A percentile compares a stretch with the other conserved stretches of the same genome.
Evolutionary conservation across 1,139 yeast species (phyloP).

Genomic region (Debaryomycetaceae sp.): DNA sequence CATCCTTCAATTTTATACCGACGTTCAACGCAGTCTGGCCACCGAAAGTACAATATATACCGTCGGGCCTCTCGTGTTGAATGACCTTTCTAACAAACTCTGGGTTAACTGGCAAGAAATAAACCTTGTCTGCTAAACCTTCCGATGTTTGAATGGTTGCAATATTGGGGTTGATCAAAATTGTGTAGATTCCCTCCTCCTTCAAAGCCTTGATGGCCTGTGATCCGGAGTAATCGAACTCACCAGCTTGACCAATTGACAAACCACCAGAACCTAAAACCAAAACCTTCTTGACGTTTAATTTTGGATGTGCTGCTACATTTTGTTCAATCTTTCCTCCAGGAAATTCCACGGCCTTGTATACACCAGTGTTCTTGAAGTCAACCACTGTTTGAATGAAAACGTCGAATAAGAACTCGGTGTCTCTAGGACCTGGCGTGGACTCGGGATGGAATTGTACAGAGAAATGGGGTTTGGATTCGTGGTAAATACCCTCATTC

Average conservation of each 20-base stretch:
- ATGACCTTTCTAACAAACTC: conserved; percentile 96
- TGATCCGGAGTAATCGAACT: conserved; percentile 97
- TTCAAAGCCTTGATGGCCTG: conserved; percentile 92
- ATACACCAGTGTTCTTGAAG: conserved; percentile 47
- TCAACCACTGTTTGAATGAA: conserved; percentile 81
- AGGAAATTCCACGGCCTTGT: conserved; percentile 82
- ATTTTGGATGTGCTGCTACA: conserved; percentile 67
- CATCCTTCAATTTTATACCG: conserved; percentile 94
- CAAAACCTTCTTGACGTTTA: conserved; percentile 86
- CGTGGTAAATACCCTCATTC: conserved; percentile 96
- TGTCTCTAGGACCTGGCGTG: conserved; percentile 98
- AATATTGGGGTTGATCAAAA: conserved; percentile 93
- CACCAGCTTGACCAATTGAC: conserved; percentile 99
- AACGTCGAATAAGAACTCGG: conserved; percentile 94
- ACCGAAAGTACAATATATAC: conserved; percentile 95
- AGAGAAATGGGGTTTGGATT: conserved; percentile 87
- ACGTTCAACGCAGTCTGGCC: conserved; percentile 98
- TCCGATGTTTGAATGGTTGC: conserved; percentile 98
- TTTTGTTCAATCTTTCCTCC: conserved; percentile 80
- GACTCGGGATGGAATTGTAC: conserved; percentile 99
- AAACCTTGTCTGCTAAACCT: conserved; percentile 96
- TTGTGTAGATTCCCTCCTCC: conserved; percentile 95
- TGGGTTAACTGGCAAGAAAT: conserved; percentile 93
- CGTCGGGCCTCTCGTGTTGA: conserved; percentile 92
- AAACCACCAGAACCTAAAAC: conserved; percentile 98